Conservation (phyloP, 2,329 filamentous ascomycete genomes). For the Helminthosporium solani region DNA sequence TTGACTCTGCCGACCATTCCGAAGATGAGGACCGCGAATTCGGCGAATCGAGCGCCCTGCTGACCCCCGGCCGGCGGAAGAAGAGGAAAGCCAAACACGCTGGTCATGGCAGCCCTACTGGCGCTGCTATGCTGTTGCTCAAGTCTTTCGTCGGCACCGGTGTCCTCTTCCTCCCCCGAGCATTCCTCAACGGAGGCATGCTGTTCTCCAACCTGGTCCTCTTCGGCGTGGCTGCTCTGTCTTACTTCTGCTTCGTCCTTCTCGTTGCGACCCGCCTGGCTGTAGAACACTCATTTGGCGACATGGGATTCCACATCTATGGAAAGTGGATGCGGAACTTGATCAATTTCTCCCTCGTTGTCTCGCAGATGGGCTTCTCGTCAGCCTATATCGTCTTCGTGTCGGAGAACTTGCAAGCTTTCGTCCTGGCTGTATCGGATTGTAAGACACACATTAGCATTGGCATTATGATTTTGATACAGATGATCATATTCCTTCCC, state of each 20-base stretch:
- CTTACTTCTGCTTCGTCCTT: conserved; percentile 97
- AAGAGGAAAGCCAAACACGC: conserved; percentile 75
- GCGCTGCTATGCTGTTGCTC: conserved; percentile 80
- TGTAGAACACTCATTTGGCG: conserved; percentile 93
- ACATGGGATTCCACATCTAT: conserved; percentile 90
- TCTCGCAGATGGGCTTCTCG: conserved; percentile 94
- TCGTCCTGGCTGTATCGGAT: conserved; percentile 85
- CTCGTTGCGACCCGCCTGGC: conserved; percentile 82
- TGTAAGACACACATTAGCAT: conserved; percentile 85
- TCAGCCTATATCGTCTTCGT: conserved; percentile 97
- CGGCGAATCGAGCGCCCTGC: conserved; percentile 83
- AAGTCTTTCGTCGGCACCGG: conserved; percentile 98
- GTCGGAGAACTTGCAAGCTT: conserved; percentile 90
- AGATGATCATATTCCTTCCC: conserved; percentile 92
- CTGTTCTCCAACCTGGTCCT: conserved; percentile 91
- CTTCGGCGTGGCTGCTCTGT: conserved; percentile 79
- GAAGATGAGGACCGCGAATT: conserved; percentile 71
- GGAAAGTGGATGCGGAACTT: conserved; percentile 85
- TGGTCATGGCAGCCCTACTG: conserved; percentile 75
- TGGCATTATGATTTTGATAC: conserved; percentile 86
- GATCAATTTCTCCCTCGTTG: conserved; percentile 88
- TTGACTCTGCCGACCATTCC: conserved; percentile 55
- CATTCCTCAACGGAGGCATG: conserved; percentile 96
- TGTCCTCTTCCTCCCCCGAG: conserved; percentile 87
- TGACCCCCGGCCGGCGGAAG: conserved; percentile 68